Percentiles rank a stretch among this genome's conserved stretches.
Conservation (phyloP, 805 yeast species). For the Lachancea fermentati region DNA sequence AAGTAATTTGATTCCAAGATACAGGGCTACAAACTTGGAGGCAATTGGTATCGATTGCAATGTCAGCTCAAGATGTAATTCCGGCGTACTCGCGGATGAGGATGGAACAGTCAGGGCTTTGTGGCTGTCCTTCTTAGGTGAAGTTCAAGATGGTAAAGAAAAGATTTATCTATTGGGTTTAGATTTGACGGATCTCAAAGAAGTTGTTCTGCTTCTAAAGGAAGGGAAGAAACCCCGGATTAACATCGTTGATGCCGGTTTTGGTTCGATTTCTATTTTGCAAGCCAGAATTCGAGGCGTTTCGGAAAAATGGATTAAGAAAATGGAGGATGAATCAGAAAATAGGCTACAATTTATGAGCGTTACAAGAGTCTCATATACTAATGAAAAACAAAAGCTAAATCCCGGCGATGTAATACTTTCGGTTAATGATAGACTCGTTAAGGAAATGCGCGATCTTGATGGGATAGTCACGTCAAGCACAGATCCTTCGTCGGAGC, state of each 20-base stretch:
- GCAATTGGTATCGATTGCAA: constrained; percentile 70
- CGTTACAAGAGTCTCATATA: constrained; percentile 61
- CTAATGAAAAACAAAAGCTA: constrained; percentile 34
- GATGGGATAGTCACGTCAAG: constrained; percentile 37
- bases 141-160: constrained; percentile 55
- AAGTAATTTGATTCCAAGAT: constrained; percentile 65
- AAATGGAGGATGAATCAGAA: constrained; percentile 54
- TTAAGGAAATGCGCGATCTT: constrained; percentile 64
- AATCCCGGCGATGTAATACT: constrained; percentile 72
- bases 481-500: constrained; percentile 35
- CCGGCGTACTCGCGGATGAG: constrained; percentile 72
- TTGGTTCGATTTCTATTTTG: constrained; percentile 58
- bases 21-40: constrained; percentile 79
- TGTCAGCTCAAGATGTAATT: constrained; percentile 63
- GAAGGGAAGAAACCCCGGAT: constrained; percentile 47
- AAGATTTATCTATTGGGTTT: constrained; percentile 67
- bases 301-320: constrained; percentile 72
- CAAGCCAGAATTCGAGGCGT: constrained; percentile 86
- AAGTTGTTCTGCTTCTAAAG: constrained; percentile 51
- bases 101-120: constrained; percentile 79
- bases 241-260: constrained; percentile 74
- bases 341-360: constrained; percentile 70
- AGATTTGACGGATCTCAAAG: constrained; percentile 60
- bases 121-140: constrained; percentile 84
- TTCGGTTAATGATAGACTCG: constrained; percentile 58